Percentiles rank a stretch among this genome's conserved stretches.
These are phyloP conservation scores for Zopfochytrium polystomum DNA, from an alignment of 371 early-diverging fungal genomes.

Conservation along the genomic window DNA sequence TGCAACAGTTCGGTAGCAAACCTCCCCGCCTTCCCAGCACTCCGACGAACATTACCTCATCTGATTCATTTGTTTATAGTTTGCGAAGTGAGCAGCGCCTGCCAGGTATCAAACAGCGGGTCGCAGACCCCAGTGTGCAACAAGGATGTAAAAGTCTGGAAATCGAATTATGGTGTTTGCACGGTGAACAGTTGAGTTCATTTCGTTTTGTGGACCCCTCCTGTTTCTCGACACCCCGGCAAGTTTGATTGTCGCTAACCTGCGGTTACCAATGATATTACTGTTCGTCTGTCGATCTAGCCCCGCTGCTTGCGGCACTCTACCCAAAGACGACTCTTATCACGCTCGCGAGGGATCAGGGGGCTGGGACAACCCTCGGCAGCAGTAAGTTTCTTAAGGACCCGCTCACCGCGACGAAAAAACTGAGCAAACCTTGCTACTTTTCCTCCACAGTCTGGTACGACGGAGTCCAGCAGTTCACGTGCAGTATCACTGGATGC, in stretches of 20 bases:
- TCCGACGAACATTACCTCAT: neutral
- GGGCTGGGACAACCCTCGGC: constrained; percentile 21
- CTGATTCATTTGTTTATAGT: neutral
- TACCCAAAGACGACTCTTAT: constrained; percentile 24
- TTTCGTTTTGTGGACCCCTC: no score
- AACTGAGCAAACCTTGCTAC: neutral
- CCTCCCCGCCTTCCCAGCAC: neutral
- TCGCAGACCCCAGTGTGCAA: constrained; percentile 31
- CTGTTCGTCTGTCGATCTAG: constrained; percentile 12
- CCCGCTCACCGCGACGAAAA: neutral
- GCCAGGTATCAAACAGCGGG: constrained; percentile 59
- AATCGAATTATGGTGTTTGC: constrained; percentile 22
- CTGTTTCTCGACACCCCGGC: no score
- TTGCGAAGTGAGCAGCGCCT: neutral
- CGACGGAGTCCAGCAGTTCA: constrained; percentile 54
- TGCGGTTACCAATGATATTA: neutral
- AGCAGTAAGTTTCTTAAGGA: neutral
- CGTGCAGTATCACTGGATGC: constrained; percentile 54
- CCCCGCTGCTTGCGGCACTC: constrained; percentile 24
- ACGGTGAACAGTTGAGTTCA: constrained; percentile 23
- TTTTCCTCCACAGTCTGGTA: constrained; percentile 49
- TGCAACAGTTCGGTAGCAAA: constrained; percentile 57
- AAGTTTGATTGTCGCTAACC: neutral
- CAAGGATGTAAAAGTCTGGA: constrained; percentile 28
- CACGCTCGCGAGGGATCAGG: constrained; percentile 25